Evolutionary conservation across 1,284 basidiomycete species (phyloP), one percentile per base, ranked within the genome.

Genomic region (Volvariella surrecta): DNA sequence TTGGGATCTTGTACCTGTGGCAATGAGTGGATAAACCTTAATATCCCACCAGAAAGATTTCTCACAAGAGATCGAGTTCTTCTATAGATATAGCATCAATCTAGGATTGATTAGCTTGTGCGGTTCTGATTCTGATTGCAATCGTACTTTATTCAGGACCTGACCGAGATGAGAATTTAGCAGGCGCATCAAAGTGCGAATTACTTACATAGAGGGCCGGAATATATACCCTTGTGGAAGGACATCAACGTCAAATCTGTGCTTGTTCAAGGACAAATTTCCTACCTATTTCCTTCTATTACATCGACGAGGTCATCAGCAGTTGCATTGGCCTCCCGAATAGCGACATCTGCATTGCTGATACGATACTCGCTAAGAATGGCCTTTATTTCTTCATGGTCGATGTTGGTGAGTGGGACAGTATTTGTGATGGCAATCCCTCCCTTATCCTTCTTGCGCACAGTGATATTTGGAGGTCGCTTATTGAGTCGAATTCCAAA

Each of bases 81-180:
- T 99, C 93, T 60, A 99, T 98, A 47, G 91, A 95, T 58, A 99
- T 95, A 15, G 89, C 92, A 60, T 99, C 95, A 58, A 99, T 99
- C 85, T 97, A 69, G 8, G n/a, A n/a, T 15, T 7, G n/a, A n/a
- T 46, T 40, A 53, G 22, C 42, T 38, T 57, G 62, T 52, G 50
- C 24, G 24, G 24, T 11, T 28, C 24, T 28, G 6, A 6, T 28
- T 28, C 6, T 28, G 37, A 40, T 22, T 13, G 22, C 15, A 17
- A 17, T 38, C 54, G 49, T 45, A 83, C 81, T 70, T 89, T 89
- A 62, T 89, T 89, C 48, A 89, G 66, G 35, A 88, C 79, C 82
- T 86, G 48, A 45, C 13, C 32, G 16, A 31, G 13, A 1, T 11
- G 10, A 37, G 42, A 43, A 32, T 43, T 44, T 43, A 21, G 24